Conservation (phyloP, 345 rosid species). For the Cardamine chenopodiifolia region DNA sequence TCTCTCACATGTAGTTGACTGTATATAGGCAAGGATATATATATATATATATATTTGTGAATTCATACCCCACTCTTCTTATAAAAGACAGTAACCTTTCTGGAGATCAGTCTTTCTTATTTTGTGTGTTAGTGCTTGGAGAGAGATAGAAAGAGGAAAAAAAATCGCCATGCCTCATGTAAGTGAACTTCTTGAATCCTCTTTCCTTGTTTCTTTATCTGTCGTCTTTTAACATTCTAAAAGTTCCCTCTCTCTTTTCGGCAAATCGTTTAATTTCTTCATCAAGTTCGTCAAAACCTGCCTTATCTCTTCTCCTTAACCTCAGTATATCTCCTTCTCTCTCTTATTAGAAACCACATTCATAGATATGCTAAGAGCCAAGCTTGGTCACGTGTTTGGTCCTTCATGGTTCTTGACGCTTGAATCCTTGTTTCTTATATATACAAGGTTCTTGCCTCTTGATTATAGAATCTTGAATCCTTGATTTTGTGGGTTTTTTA, state of each 20-base stretch:
- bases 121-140: constrained; percentile 38
- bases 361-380: constrained; percentile 28
- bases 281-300: constrained; percentile 18
- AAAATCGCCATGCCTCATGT: constrained; percentile 44
- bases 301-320: not conserved
- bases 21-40: constrained; percentile 5
- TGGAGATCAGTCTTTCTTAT: constrained; percentile 33
- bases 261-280: constrained; percentile 5
- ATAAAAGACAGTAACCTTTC: constrained; percentile 42
- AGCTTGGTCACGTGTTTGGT: constrained; percentile 30
- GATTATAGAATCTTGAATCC: not conserved
- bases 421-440: not conserved
- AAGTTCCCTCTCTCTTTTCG: not conserved
- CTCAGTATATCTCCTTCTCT: not conserved
- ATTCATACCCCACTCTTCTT: constrained; percentile 32
- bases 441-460: not conserved
- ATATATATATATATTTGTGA: too few species aligned
- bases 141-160: constrained; percentile 19
- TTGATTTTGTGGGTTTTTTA: constrained; percentile 18
- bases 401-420: constrained; percentile 20
- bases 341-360: not conserved
- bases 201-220: constrained; percentile 23
- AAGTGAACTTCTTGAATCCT: constrained; percentile 25
- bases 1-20: constrained; percentile 34
- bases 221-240: constrained; percentile 29